Percentiles rank a stretch among this genome's conserved stretches.
These are phyloP conservation scores for Myxozyma sirexii DNA, from an alignment of 805 yeast species.

Conservation along the genomic window DNA sequence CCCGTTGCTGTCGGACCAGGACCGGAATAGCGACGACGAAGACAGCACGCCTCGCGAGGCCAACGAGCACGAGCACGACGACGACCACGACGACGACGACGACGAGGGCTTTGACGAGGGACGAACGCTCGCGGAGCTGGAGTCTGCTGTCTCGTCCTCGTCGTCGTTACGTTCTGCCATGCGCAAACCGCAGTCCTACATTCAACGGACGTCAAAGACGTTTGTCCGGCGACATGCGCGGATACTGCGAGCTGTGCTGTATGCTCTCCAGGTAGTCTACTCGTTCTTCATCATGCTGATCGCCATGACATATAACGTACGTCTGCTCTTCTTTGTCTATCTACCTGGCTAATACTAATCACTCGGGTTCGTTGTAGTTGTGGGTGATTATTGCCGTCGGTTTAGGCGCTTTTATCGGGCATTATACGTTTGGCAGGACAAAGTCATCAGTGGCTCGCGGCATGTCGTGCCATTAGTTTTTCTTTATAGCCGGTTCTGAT, in stretches of 20 bases:
- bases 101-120: not conserved
- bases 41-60: too few species aligned
- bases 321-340: constrained; percentile 7
- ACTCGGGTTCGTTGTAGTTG: constrained; percentile 52
- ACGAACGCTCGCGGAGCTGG: not conserved
- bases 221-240: constrained; percentile 3
- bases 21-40: not conserved
- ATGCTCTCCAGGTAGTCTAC: constrained; percentile 68
- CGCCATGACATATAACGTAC: constrained; percentile 75
- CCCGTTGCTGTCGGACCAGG: not conserved
- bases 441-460: not conserved
- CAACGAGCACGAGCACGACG: not conserved
- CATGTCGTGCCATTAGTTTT: constrained; percentile 21
- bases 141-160: not conserved
- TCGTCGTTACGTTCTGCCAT: not conserved
- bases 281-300: constrained; percentile 52
- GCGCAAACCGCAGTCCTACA: not conserved
- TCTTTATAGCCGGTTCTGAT: not conserved
- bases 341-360: not conserved
- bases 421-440: constrained; percentile 34
- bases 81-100: not conserved
- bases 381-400: constrained; percentile 78
- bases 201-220: not conserved
- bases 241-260: constrained; percentile 42
- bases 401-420: constrained; percentile 69